Evolutionary conservation across 1,284 basidiomycete species (phyloP).

Genomic region (Ganoderma lucidum): DNA sequence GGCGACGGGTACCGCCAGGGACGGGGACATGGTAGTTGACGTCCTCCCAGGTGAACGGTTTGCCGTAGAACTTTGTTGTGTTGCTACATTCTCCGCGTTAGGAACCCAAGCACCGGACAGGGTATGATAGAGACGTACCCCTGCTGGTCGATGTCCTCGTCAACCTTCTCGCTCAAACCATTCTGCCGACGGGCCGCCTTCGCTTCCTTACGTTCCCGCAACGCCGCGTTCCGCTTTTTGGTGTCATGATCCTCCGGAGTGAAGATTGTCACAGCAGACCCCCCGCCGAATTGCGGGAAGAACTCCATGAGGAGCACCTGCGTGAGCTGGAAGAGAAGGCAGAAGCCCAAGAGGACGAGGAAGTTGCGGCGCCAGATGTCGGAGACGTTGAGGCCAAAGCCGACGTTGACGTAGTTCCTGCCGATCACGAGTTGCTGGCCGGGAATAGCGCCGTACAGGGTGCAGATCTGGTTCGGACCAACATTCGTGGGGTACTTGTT

Average conservation of each 20-base stretch:
- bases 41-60: constrained; percentile 74
- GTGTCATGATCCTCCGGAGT: constrained; percentile 77
- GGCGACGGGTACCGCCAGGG: constrained; percentile 70
- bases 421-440: constrained; percentile 61
- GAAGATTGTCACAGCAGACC: constrained; percentile 65
- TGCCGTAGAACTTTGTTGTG: constrained; percentile 45
- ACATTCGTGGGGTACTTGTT: constrained; percentile 69
- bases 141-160: constrained; percentile 43
- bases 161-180: constrained; percentile 42
- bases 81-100: constrained; percentile 15
- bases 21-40: constrained; percentile 81
- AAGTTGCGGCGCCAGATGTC: constrained; percentile 72
- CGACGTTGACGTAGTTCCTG: constrained; percentile 64
- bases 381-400: constrained; percentile 56
- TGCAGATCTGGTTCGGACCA: constrained; percentile 75
- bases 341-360: constrained; percentile 65
- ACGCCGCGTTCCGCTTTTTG: constrained; percentile 68
- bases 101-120: not conserved
- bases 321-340: constrained; percentile 71
- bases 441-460: constrained; percentile 63
- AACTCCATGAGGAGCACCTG: constrained; percentile 70
- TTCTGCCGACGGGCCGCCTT: constrained; percentile 37
- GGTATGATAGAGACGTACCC: constrained; percentile 28
- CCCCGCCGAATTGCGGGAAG: constrained; percentile 61
- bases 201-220: constrained; percentile 60